phyloP scores from a whole-genome alignment of 2,329 filamentous ascomycete species.

The Ophiostoma sp. region DNA sequence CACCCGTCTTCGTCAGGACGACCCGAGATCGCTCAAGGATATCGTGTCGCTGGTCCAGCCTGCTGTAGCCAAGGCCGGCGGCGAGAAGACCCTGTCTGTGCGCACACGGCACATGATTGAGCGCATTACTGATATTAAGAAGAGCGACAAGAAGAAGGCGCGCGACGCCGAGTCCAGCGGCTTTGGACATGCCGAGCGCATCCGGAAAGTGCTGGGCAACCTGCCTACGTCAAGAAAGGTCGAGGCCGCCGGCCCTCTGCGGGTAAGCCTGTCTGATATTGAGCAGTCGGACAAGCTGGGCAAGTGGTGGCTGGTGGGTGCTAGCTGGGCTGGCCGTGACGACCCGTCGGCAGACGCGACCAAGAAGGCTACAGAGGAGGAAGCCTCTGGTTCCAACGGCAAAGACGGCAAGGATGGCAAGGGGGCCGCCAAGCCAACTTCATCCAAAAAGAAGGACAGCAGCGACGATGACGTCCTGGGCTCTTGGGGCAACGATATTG shows the following conservation, averaged over 20 bases:
- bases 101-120: conserved; percentile 98
- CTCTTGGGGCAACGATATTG: conserved; percentile 47
- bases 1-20: conserved; percentile 77
- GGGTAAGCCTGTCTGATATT: conserved; percentile 76
- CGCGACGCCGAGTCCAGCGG: conserved; percentile 49
- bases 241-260: conserved; percentile 73
- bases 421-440: conserved; percentile 28
- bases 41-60: conserved; percentile 76
- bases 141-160: conserved; percentile 75
- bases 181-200: conserved; percentile 76
- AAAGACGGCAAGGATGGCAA: conserved; percentile 9
- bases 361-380: conserved; percentile 24
- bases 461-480: conserved; percentile 32
- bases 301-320: conserved; percentile 98
- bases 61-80: conserved; percentile 56
- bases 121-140: conserved; percentile 88
- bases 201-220: conserved; percentile 81
- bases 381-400: neutral
- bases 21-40: conserved; percentile 80
- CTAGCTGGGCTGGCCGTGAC: conserved; percentile 65
- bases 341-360: conserved; percentile 18
- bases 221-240: conserved; percentile 58
- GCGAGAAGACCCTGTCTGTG: conserved; percentile 68
- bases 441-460: conserved; percentile 32
- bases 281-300: conserved; percentile 77